Conservation (phyloP, 2,329 filamentous ascomycete genomes). For the Teratosphaeria zuluensis region DNA sequence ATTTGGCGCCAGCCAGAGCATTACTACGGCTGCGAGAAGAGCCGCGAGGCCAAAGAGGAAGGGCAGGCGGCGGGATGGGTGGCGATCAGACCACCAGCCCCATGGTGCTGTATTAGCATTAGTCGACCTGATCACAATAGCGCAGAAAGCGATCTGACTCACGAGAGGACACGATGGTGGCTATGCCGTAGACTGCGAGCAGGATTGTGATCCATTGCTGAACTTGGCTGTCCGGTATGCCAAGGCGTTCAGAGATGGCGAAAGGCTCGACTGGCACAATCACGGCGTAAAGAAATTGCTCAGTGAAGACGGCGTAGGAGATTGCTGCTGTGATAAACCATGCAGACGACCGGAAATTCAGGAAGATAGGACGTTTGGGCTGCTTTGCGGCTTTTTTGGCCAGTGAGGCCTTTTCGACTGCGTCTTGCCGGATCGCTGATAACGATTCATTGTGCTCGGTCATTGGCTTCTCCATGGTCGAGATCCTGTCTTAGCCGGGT, state of each 20-base stretch:
- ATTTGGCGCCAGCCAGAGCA: constrained; percentile 55
- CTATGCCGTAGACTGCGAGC: constrained; percentile 58
- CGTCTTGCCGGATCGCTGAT: too few species aligned
- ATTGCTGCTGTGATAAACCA: constrained; percentile 14
- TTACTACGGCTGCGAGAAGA: constrained; percentile 50
- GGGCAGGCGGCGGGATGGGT: constrained; percentile 50
- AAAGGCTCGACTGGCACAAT: constrained; percentile 14
- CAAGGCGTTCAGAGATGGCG: constrained; percentile 6
- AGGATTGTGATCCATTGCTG: constrained; percentile 61
- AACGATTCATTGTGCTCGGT: too few species aligned
- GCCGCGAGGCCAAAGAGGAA: constrained; percentile 53
- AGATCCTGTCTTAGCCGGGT: too few species aligned
- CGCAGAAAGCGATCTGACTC: not conserved
- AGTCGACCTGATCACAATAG: not conserved
- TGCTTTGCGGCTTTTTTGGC: too few species aligned
- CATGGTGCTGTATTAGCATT: constrained; percentile 22
- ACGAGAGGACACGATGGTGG: constrained; percentile 46
- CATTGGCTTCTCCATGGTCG: too few species aligned
- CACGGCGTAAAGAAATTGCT: constrained; percentile 17
- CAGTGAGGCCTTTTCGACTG: too few species aligned
- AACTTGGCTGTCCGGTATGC: constrained; percentile 26
- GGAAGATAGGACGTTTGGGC: not conserved
- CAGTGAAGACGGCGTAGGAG: constrained; percentile 15
- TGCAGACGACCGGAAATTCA: constrained; percentile 10
- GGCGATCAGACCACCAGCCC: constrained; percentile 51